Conservation (phyloP, 371 early-diverging fungal genomes). For the Batkoa obscura region DNA sequence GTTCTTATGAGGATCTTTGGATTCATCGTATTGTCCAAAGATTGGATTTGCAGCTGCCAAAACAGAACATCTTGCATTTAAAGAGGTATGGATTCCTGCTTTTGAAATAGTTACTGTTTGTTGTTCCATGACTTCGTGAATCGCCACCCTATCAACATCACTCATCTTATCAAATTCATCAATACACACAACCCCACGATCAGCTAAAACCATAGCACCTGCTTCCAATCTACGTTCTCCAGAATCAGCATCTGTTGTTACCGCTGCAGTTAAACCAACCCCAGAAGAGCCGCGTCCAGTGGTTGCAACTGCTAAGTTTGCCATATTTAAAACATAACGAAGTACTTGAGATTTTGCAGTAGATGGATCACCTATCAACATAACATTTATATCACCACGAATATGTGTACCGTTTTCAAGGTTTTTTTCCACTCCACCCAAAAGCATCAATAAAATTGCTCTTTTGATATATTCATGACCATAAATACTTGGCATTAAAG, state of each 20-base stretch:
- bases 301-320: slow-evolving; percentile 83
- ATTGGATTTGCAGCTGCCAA: slow-evolving; percentile 99
- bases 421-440: slow-evolving; percentile 94
- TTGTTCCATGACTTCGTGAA: slow-evolving; percentile 99
- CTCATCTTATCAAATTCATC: slow-evolving; percentile 99
- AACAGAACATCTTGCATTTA: slow-evolving; percentile 97
- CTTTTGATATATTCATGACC: slow-evolving; percentile 95
- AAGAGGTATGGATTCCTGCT: slow-evolving; percentile 95
- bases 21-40: slow-evolving; percentile 74
- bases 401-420: slow-evolving; percentile 87
- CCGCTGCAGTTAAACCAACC: slow-evolving; percentile 94
- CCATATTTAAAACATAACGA: slow-evolving; percentile 74
- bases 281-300: slow-evolving; percentile 96
- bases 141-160: slow-evolving; percentile 95
- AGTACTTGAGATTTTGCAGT: slow-evolving; percentile 95
- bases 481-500: slow-evolving; percentile 94
- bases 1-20: slow-evolving; percentile 76
- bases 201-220: slow-evolving; percentile 99
- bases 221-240: slow-evolving; percentile 86
- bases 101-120: slow-evolving; percentile 96
- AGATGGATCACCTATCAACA: slow-evolving; percentile 94
- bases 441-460: slow-evolving; percentile 78
- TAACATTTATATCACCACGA: slow-evolving; percentile 89
- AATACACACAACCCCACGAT: slow-evolving; percentile 97
- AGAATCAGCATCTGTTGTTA: slow-evolving; percentile 36